These are phyloP conservation scores for Lichtheimia ornata DNA, from an alignment of 371 early-diverging fungal species.

Conservation along the genomic window DNA sequence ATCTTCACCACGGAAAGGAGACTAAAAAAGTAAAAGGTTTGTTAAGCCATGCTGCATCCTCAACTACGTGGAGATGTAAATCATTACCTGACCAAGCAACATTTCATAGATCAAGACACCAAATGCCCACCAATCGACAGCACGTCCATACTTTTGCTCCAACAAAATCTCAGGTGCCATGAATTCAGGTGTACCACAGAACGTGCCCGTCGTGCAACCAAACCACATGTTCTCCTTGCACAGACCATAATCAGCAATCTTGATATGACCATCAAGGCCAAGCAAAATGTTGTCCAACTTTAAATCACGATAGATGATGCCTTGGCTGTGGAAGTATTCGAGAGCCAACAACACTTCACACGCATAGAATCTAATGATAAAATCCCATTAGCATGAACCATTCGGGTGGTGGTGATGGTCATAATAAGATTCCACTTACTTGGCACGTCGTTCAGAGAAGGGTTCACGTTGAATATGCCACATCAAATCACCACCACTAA, in stretches of 20 bases:
- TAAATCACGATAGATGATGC: slow-evolving; percentile 54
- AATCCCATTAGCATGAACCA: not conserved
- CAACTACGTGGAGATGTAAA: not conserved
- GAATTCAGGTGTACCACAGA: slow-evolving; percentile 92
- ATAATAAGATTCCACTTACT: slow-evolving; percentile 32
- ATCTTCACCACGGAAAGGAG: slow-evolving; percentile 94
- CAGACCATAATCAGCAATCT: slow-evolving; percentile 97
- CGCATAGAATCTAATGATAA: slow-evolving; percentile 82
- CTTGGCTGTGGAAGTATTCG: slow-evolving; percentile 57
- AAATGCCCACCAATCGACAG: slow-evolving; percentile 94
- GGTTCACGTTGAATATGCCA: slow-evolving; percentile 91
- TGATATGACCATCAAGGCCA: slow-evolving; percentile 92
- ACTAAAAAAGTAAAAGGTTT: slow-evolving; percentile 22
- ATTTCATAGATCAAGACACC: slow-evolving; percentile 96
- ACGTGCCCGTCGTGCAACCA: slow-evolving; percentile 73
- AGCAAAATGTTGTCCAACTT: slow-evolving; percentile 53
- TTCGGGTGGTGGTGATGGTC: not conserved
- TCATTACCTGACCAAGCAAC: slow-evolving; percentile 78
- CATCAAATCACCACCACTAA: slow-evolving; percentile 99
- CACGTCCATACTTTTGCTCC: slow-evolving; percentile 81
- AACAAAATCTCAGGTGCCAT: slow-evolving; percentile 78
- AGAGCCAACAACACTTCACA: slow-evolving; percentile 96
- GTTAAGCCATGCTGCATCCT: too few relatives aligned
- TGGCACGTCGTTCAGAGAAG: slow-evolving; percentile 87
- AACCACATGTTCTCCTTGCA: slow-evolving; percentile 59